Base-by-base conservation (phyloP, 129 eudicot genomes). In the Tagetes erecta region DNA sequence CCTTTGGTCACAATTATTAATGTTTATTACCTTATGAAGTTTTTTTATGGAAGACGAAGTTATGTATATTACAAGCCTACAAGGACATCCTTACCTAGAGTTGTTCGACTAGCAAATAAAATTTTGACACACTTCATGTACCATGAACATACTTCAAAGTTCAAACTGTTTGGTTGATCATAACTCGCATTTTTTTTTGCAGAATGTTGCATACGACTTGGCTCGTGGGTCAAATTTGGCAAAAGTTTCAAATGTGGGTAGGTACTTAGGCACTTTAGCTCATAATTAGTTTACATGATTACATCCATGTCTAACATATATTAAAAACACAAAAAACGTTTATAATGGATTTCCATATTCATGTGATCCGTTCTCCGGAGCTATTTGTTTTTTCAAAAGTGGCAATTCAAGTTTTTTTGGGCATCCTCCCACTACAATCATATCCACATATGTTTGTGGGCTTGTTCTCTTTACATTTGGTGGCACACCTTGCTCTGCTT, bases 131-230 rank as follows among this genome's bases (percentile, higher is more conserved):
- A 40, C 67, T 57, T 65, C 44, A 57, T 72, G 6, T 8, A 40
- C 52, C 76, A 30, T 72, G 56, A 58, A 13, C 44, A 42, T 59
- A 14, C 36, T 31, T 38, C 3, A 74, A 56, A 30, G 14, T 31
- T 38, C 3, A 74, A 56, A 30, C 62, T 44, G 38, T 58, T 56
- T 67, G 65, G 69, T 67, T 74, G 52, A 66, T 73, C 62, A 36
- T 45, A 60, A 47, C 46, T 64, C 64, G 70, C 38, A 59, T 45
- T 81, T 45, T 81, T 60, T 8, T 79, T 80, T 81, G 89, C 97
- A 94, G 98, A 88, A 90, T 83, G 96, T 85, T 34, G 98, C 98
- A 57, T 83, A 77, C 82, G 95, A 88, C 77, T 81, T 84, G 70
- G 65, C 90, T 72, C 83, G 81, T 76, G 85, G 87, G 80, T 83